Evolutionary conservation across 345 rosid genomes (phyloP).

Genomic region (Murraya koenigii): DNA sequence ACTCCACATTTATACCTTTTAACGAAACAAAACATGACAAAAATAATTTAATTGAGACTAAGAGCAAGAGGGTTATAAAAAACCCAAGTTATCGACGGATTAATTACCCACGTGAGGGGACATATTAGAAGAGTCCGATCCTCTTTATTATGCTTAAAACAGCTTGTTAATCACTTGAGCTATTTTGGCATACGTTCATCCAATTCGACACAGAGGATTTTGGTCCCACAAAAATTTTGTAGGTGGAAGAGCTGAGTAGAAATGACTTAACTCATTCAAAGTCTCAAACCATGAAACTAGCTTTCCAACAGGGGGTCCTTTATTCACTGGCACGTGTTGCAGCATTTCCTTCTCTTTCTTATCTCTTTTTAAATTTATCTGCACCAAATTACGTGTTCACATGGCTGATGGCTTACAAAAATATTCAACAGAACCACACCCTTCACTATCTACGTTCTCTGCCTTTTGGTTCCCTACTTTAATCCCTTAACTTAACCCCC

Average conservation of each 20-base stretch:
- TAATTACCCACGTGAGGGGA: no score
- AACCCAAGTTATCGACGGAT: no score
- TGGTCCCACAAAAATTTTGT: neutral
- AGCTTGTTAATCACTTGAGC: neutral
- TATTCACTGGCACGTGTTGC: neutral
- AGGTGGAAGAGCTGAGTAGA: neutral
- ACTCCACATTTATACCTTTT: no score
- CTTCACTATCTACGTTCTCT: neutral
- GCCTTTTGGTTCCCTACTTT: neutral
- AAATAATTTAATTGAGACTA: no score
- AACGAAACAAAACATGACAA: no score
- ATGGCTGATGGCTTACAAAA: neutral
- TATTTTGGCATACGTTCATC: neutral
- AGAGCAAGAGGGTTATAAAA: no score
- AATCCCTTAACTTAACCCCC: neutral
- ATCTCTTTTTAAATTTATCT: neutral
- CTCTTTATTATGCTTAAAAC: no score
- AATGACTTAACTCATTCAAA: no score
- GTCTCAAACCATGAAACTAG: no score
- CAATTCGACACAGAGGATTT: neutral
- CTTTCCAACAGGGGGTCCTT: neutral
- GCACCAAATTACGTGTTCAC: neutral
- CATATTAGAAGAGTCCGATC: no score
- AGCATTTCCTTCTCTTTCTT: neutral
- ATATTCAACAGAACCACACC: neutral